Evolutionary conservation across 306 rosid species (phyloP).

Genomic region (Quillaja saponaria): DNA sequence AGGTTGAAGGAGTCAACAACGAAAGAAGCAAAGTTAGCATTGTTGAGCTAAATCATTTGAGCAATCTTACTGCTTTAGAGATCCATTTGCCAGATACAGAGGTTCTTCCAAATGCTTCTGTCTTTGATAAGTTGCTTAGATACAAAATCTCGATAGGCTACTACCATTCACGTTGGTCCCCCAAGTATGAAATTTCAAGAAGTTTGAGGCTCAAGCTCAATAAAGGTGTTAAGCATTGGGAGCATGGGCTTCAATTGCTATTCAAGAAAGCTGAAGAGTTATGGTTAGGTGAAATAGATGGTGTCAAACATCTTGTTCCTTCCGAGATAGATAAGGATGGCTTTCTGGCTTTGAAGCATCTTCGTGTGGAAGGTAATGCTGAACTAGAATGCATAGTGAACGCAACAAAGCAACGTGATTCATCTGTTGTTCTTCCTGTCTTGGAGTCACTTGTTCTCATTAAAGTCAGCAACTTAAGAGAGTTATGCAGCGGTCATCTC

Average conservation of each 20-base stretch:
- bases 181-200: background rate
- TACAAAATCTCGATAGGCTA: background rate
- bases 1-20: background rate
- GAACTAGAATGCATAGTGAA: background rate
- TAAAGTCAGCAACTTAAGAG: background rate
- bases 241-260: background rate
- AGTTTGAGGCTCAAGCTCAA: background rate
- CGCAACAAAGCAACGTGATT: no score
- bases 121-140: background rate
- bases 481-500: background rate
- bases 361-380: background rate
- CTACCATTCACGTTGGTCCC: background rate
- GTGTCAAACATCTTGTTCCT: background rate
- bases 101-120: background rate
- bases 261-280: background rate
- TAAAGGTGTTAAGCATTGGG: background rate
- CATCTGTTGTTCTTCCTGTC: background rate
- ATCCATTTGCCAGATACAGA: background rate
- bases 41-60: background rate
- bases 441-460: conserved; percentile 6
- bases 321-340: background rate
- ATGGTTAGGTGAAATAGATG: background rate
- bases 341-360: conserved; percentile 6
- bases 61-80: background rate
- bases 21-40: background rate